Base-by-base conservation (phyloP, 352 stramenopile genomes). In the Poterioochromonas sp. region DNA sequence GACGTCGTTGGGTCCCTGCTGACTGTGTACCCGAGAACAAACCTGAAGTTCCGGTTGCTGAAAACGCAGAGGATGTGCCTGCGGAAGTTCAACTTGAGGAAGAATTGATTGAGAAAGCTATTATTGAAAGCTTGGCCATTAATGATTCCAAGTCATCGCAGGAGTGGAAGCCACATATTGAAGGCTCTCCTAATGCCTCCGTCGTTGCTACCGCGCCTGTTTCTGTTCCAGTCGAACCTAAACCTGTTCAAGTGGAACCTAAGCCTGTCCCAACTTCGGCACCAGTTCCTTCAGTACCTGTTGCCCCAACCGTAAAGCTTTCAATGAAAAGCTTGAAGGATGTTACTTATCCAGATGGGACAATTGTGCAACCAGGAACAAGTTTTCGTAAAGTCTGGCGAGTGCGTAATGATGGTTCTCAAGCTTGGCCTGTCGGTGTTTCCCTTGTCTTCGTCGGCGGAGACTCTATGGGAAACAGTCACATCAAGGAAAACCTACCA, bases 321-420 rank as follows among this genome's bases (percentile, higher is more conserved):
- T 32, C 35, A 22, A 34, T 49, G 69, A 70, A 26, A 35, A 53
- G 22, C 39, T 12, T 65, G 47, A 60, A 34, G 2, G 65, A 74
- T 54, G 29, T 74, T 35, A 39, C 65, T 74, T 54, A 40, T 35
- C 39, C 43, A 35, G 65, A 74, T 54, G 65, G 65, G 5, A 35
- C 65, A 20, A 35, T 8, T n/a, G 29, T 74, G 3, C 1, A 39
- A 12, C 65, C 65, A 8, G 15, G 18, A 5, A 5, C 40, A 26
- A 26, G 0, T 5, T 74, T 74, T 39, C 39, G 18, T 35, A 74
- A 74, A n/a, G n/a, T 35, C 1, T 74, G 65, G 65, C 15, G 37
- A 18, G 65, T 74, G 12, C 37, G 65, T 20, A 74, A 74, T 54
- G 65, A 74, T 74, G 65, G 65, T 54, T 54, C 5, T 3, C 3